Base-by-base conservation (phyloP, 805 yeast genomes). In the Candida taoyuanica region DNA sequence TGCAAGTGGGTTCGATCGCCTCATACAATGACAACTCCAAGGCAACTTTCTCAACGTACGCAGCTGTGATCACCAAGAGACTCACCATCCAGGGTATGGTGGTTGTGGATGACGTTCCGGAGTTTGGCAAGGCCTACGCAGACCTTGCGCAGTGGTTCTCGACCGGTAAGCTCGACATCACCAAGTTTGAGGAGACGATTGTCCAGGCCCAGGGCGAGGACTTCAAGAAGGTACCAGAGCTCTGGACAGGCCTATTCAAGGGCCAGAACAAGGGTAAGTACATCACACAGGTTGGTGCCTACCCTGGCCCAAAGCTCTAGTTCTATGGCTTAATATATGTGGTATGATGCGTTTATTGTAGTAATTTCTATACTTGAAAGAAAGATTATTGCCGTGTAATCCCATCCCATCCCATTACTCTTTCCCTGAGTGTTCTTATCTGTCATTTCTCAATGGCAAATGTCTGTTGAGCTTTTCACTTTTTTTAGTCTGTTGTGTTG, bases 1-100 rank as follows among this genome's bases (percentile, higher is more conserved):
- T 77, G 38, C 79, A 76, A n/a, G 76, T 83, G 60, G 86, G 86
- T 44, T 68, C 78, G 12, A 76, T 80, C 43, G 59, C 83, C 23
- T 74, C 75, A 34, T 79, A 78, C 56, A 74, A 77, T 51, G 42
- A 48, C 11, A 50, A 51, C 8, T 61, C 63, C 36, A 50, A 57
- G 16, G 60, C 37, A 18, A 19, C 52, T 1, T 65, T 74, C 49
- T 57, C 58, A 25, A 64, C 60, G 36, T 73, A 74, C 63, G 43
- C 56, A 12, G 46, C 58, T 34, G 68, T 79, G 28, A 66, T 77
- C 44, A 60, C 66, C 29, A 74, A 68, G 53, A 67, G 83, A 53
- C 55, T 80, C 36, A 64, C 61, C 0, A 65, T 77, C 21, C 63
- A 61, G 43, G 85, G 86, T 18, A 68, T 78, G 49, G 65, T 78